Evolutionary conservation across 768 basidiomycete genomes (phyloP).

Genomic region (Mycena venus): DNA sequence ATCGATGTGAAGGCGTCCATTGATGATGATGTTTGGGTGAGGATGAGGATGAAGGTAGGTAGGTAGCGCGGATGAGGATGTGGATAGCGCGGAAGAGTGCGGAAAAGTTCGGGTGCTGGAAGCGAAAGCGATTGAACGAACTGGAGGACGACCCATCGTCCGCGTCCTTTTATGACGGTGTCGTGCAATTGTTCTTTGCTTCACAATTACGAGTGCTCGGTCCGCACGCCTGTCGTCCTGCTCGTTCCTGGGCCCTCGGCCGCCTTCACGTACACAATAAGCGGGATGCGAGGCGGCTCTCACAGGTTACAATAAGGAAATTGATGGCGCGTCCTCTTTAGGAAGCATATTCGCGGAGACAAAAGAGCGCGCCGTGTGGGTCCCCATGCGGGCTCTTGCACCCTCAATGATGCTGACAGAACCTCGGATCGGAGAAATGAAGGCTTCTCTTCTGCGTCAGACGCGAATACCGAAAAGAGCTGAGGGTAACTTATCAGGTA

Average conservation of each 20-base stretch:
- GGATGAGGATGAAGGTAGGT: conserved; percentile 23
- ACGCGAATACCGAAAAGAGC: background rate
- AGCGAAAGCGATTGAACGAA: conserved; percentile 1
- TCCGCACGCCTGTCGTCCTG: background rate
- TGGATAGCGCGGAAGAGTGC: conserved; percentile 17
- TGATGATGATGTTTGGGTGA: conserved; percentile 1
- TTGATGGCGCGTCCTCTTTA: conserved; percentile 15
- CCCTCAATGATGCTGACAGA: background rate
- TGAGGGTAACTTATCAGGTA: background rate
- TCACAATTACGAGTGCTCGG: background rate
- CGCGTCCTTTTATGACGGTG: conserved; percentile 2
- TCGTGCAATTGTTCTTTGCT: conserved; percentile 18
- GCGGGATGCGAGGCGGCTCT: background rate
- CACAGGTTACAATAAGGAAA: conserved; percentile 17
- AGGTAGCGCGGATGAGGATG: conserved; percentile 15
- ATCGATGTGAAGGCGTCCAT: conserved; percentile 30
- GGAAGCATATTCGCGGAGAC: conserved; percentile 5
- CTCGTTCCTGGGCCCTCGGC: background rate
- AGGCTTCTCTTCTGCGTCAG: background rate
- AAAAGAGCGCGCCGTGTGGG: conserved; percentile 21
- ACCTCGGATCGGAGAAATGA: background rate
- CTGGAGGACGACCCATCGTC: background rate
- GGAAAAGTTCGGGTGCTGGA: background rate
- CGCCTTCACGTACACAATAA: conserved; percentile 2
- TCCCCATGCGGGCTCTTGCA: background rate